Evolutionary conservation across 1,139 yeast genomes (phyloP).

Genomic region (Taphrina confusa): DNA sequence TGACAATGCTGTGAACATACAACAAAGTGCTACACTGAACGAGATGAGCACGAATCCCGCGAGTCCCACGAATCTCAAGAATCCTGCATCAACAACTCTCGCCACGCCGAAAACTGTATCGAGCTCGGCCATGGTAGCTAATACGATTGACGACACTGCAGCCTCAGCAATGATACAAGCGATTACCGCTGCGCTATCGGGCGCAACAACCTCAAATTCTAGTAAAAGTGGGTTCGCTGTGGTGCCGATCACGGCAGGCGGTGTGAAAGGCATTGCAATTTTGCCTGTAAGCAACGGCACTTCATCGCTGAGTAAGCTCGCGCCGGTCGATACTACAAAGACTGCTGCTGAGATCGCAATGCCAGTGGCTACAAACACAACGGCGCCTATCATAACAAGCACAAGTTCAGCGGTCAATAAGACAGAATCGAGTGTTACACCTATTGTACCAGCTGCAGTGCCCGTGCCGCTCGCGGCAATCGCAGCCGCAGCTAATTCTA

Average conservation of each 20-base stretch:
- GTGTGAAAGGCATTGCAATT: slow-evolving; percentile 24
- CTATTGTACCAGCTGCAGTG: neutral
- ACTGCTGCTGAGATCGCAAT: neutral
- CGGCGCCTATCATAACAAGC: too few relatives aligned
- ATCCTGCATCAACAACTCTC: too few relatives aligned
- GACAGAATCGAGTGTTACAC: neutral
- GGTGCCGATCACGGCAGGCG: slow-evolving; percentile 28
- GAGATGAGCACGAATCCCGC: too few relatives aligned
- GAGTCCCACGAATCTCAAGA: too few relatives aligned
- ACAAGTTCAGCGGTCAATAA: neutral
- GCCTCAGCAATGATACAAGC: neutral
- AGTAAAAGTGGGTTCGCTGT: slow-evolving; percentile 9
- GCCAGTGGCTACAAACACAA: neutral
- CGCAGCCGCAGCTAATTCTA: neutral
- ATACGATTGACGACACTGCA: neutral
- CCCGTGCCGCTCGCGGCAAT: neutral
- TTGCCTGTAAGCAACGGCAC: slow-evolving; percentile 10
- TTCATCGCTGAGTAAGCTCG: neutral
- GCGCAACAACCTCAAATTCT: neutral
- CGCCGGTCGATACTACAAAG: neutral
- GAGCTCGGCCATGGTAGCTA: too few relatives aligned
- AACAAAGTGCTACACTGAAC: too few relatives aligned
- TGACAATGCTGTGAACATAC: too few relatives aligned
- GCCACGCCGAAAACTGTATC: too few relatives aligned
- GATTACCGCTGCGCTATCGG: neutral